phyloP scores from a whole-genome alignment of 345 rosid genomes.

The Adansonia digitata region DNA sequence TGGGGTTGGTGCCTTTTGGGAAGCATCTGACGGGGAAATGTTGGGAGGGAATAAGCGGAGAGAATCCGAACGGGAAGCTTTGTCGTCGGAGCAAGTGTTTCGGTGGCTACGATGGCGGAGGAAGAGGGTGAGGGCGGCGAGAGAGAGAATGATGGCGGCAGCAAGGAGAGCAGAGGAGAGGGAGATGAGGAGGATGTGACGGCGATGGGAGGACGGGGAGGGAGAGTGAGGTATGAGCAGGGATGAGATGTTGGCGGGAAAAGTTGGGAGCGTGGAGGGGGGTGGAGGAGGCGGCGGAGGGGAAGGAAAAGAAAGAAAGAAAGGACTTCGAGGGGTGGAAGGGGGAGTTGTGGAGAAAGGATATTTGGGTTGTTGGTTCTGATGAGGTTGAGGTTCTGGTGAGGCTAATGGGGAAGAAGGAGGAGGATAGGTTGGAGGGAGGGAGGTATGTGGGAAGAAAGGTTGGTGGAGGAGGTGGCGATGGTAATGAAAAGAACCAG shows the following conservation, averaged over 20 bases:
- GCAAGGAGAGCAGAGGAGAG: conserved; percentile 52
- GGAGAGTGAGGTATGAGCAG: conserved; percentile 55
- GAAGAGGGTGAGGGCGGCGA: conserved; percentile 38
- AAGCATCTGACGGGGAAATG: conserved; percentile 56
- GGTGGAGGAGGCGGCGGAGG: conserved; percentile 44
- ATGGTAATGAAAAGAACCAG: conserved; percentile 10
- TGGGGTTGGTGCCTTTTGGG: conserved; percentile 5
- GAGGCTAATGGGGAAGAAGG: conserved; percentile 29
- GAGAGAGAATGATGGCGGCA: conserved; percentile 41
- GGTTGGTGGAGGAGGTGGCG: conserved; percentile 77
- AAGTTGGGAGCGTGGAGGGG: conserved; percentile 43
- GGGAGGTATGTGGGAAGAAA: conserved; percentile 34
- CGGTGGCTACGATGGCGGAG: conserved; percentile 34
- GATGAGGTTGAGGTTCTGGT: conserved; percentile 30
- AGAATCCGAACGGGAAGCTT: conserved; percentile 45
- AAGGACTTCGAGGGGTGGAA: conserved; percentile 32
- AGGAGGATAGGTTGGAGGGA: conserved; percentile 39
- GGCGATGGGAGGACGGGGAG: conserved; percentile 27
- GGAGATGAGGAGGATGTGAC: conserved; percentile 36
- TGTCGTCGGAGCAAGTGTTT: conserved; percentile 27
- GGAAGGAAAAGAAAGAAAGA: conserved; percentile 40
- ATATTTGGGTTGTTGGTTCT: conserved; percentile 38
- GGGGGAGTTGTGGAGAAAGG: conserved; percentile 40
- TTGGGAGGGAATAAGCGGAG: conserved; percentile 65
- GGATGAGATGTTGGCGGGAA: conserved; percentile 91